These are phyloP conservation scores for Detonula confervacea DNA, from an alignment of 352 stramenopile genomes.

Conservation along the genomic window DNA sequence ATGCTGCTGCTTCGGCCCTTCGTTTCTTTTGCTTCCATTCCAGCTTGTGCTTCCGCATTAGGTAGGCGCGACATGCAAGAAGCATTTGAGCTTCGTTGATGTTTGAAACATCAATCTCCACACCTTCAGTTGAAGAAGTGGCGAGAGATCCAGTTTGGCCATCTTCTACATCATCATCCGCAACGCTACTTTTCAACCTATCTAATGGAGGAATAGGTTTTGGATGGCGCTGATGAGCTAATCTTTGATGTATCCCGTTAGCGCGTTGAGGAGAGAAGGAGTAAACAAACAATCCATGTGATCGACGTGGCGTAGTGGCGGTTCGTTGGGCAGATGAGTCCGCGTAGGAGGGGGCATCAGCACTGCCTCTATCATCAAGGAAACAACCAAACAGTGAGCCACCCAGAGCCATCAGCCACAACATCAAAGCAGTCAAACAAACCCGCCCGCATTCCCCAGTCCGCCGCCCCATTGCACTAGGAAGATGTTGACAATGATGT, in stretches of 20 bases:
- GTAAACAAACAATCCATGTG: background rate
- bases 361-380: no score
- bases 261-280: conserved; percentile 7
- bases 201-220: background rate
- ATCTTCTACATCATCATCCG: conserved; percentile 3
- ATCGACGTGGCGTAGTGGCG: background rate
- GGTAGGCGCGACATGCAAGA: conserved; percentile 53
- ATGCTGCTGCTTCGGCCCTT: conserved; percentile 41
- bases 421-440: no score
- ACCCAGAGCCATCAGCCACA: no score
- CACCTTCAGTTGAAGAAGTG: conserved; percentile 6
- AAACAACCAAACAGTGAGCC: no score
- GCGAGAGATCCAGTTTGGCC: conserved; percentile 1
- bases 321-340: no score
- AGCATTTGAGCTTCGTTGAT: conserved; percentile 48
- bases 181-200: background rate
- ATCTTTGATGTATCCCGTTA: background rate
- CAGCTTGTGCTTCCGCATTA: conserved; percentile 50
- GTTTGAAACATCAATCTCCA: conserved; percentile 22
- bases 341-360: no score
- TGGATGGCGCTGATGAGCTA: conserved; percentile 1
- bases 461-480: no score
- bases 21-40: conserved; percentile 56
- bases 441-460: no score
- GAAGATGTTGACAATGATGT: no score